phyloP scores from a whole-genome alignment of 2,329 filamentous ascomycete species.

The Talaromyces sp. region DNA sequence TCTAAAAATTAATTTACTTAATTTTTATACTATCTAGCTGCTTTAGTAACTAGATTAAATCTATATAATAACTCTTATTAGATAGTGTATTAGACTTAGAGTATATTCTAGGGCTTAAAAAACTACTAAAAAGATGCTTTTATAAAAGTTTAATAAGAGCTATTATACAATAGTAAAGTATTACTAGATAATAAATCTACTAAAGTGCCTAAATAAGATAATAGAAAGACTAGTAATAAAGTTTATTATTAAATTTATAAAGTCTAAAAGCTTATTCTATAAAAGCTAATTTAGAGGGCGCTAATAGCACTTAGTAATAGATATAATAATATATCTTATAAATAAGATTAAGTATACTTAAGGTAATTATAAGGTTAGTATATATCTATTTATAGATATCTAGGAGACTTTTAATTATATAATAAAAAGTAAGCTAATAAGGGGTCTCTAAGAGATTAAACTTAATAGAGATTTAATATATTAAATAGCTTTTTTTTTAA shows the following conservation, averaged over 20 bases:
- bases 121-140: neutral
- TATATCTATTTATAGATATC: too few relatives aligned
- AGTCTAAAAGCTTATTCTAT: neutral
- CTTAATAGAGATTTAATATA: neutral
- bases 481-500: neutral
- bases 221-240: neutral
- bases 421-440: neutral
- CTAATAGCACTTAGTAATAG: neutral
- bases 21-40: too few relatives aligned
- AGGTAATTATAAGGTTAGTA: neutral
- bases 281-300: neutral
- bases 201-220: neutral
- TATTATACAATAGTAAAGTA: neutral
- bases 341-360: neutral
- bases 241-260: neutral
- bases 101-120: neutral
- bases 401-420: neutral
- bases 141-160: neutral
- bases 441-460: neutral
- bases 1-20: too few relatives aligned
- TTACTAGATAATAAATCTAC: neutral
- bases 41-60: neutral
- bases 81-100: neutral
- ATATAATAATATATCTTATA: neutral
- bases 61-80: too few relatives aligned